Conservation (phyloP, 1,284 basidiomycete genomes). For the Melampsora larici-populina region DNA sequence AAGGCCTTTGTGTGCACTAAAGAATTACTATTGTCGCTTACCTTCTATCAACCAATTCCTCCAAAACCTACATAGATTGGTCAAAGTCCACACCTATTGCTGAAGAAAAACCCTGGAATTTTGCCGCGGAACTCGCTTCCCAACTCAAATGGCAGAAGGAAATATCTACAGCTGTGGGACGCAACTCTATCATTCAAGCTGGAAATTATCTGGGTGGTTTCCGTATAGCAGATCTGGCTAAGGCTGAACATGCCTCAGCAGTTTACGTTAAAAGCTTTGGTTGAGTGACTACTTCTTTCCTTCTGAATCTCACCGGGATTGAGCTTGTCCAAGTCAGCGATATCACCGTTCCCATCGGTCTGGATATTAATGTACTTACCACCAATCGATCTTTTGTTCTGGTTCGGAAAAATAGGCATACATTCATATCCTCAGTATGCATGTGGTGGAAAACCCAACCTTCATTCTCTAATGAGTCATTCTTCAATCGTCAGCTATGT, state of each 20-base stretch:
- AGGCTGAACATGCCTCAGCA: conserved; percentile 43
- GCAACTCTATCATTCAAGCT: conserved; percentile 57
- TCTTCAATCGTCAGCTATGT: conserved; percentile 57
- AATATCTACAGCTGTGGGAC: conserved; percentile 45
- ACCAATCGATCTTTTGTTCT: not conserved
- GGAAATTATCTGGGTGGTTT: conserved; percentile 57
- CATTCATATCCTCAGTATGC: conserved; percentile 59
- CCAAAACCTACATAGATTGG: not conserved
- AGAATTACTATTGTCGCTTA: not conserved
- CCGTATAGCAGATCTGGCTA: conserved; percentile 55
- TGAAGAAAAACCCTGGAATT: conserved; percentile 53
- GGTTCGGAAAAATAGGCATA: conserved; percentile 53
- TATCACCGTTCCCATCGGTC: not conserved
- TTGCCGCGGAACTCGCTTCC: conserved; percentile 54
- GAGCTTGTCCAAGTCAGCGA: not conserved
- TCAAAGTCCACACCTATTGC: conserved; percentile 41
- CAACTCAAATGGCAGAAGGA: conserved; percentile 48
- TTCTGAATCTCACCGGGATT: conserved; percentile 44
- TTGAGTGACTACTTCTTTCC: not conserved
- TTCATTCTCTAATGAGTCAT: conserved; percentile 56
- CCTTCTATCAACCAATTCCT: not conserved
- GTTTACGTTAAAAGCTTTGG: conserved; percentile 23
- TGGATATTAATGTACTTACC: no score
- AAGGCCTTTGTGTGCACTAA: conserved; percentile 44
- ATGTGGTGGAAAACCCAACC: conserved; percentile 55